Evolutionary conservation across 106 monocot species (phyloP).

Genomic region (Ottelia alismoides): DNA sequence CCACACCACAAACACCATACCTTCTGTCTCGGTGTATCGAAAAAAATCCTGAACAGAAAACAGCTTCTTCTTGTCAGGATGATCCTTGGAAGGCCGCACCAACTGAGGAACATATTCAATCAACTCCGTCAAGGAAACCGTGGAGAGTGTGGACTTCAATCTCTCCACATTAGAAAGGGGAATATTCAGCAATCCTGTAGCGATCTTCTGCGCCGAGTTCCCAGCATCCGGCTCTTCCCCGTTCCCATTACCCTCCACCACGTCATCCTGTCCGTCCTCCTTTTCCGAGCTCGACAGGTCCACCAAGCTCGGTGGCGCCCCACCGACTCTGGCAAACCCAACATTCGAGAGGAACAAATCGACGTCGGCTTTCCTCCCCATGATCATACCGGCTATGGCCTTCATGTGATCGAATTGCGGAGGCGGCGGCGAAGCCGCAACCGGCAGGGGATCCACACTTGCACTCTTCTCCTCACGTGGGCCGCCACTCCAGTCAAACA

Average conservation of each 20-base stretch:
- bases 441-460: neutral
- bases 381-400: conserved; percentile 5
- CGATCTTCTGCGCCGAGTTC: conserved; percentile 18
- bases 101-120: conserved; percentile 28
- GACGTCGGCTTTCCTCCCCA: conserved; percentile 11
- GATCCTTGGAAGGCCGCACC: conserved; percentile 19
- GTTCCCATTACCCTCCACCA: neutral
- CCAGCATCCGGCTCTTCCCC: conserved; percentile 11
- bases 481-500: conserved; percentile 5
- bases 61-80: conserved; percentile 41
- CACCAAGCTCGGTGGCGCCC: conserved; percentile 13
- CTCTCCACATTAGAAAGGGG: conserved; percentile 31
- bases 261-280: conserved; percentile 5
- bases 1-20: too few species aligned
- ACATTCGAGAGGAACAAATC: conserved; percentile 18
- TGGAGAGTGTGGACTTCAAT: conserved; percentile 18
- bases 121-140: conserved; percentile 19
- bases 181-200: conserved; percentile 16
- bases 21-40: conserved; percentile 35
- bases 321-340: conserved; percentile 27
- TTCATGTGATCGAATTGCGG: conserved; percentile 16
- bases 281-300: conserved; percentile 11
- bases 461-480: conserved; percentile 4
- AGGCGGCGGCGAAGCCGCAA: neutral
- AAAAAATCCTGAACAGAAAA: conserved; percentile 54